Evolutionary conservation across 805 yeast genomes (phyloP).

Genomic region (Suhomyces sp.): DNA sequence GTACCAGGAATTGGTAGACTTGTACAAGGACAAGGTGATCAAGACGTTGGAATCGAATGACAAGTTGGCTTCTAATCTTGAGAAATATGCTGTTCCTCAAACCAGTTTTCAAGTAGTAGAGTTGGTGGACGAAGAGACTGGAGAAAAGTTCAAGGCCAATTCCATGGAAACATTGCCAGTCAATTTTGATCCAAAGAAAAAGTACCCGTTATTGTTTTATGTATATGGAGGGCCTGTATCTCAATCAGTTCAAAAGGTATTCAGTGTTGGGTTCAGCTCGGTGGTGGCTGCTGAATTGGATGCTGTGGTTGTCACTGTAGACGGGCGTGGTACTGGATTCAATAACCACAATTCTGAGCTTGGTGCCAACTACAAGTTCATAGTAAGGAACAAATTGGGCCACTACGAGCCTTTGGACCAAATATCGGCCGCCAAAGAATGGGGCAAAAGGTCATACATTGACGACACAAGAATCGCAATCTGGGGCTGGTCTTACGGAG

Average conservation of each 20-base stretch:
- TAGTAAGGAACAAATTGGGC: conserved; percentile 82
- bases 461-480: conserved; percentile 58
- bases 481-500: conserved; percentile 93
- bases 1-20: conserved; percentile 62
- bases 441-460: conserved; percentile 62
- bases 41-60: conserved; percentile 49
- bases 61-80: conserved; percentile 35
- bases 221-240: conserved; percentile 97
- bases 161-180: conserved; percentile 76
- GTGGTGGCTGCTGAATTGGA: conserved; percentile 73
- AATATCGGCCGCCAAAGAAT: conserved; percentile 74
- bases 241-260: conserved; percentile 69
- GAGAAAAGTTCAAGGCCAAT: conserved; percentile 51
- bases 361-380: conserved; percentile 57
- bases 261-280: conserved; percentile 63
- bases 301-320: conserved; percentile 90
- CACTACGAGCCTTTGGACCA: conserved; percentile 83
- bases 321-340: conserved; percentile 95
- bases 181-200: conserved; percentile 55
- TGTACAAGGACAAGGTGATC: conserved; percentile 22
- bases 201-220: conserved; percentile 84
- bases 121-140: conserved; percentile 46
- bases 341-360: conserved; percentile 56
- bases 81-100: conserved; percentile 56
- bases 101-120: conserved; percentile 51